These are phyloP conservation scores for Hemerocallis citrina DNA, from an alignment of 106 monocot species.

Conservation along the genomic window DNA sequence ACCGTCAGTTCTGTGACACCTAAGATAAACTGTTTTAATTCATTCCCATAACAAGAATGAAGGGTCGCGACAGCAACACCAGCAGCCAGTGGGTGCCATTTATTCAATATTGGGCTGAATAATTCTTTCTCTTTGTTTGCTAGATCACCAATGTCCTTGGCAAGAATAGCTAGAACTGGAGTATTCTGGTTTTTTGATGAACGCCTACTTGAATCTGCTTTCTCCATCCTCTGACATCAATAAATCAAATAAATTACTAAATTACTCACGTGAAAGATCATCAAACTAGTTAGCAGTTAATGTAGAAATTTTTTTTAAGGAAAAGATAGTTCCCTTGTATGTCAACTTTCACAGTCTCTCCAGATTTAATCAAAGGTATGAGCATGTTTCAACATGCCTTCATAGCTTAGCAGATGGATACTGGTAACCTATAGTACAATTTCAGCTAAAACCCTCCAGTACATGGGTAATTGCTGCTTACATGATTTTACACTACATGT, in stretches of 20 bases:
- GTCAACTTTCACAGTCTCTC: no score
- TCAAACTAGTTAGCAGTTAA: no score
- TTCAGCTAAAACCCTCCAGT: no score
- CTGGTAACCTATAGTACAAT: no score
- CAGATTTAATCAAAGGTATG: no score
- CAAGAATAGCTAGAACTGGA: slow-evolving; percentile 77
- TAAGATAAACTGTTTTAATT: slow-evolving; percentile 82
- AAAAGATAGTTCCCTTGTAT: no score
- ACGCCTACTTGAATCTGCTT: slow-evolving; percentile 65
- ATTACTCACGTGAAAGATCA: no score
- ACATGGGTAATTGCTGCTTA: no score
- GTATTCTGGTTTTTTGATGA: slow-evolving; percentile 32
- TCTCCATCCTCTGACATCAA: slow-evolving; percentile 76
- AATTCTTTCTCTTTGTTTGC: slow-evolving; percentile 79
- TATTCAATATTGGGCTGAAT: slow-evolving; percentile 83
- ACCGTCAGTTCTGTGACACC: slow-evolving; percentile 69
- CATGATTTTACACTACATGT: not conserved
- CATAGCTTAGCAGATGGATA: no score
- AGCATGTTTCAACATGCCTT: no score
- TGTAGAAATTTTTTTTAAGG: no score
- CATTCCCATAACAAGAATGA: slow-evolving; percentile 94
- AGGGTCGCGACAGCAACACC: slow-evolving; percentile 97
- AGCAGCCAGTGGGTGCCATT: slow-evolving; percentile 87
- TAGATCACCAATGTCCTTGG: slow-evolving; percentile 76
- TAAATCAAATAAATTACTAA: not conserved